Conservation (phyloP, 2,329 filamentous ascomycete genomes). For the Aspergillus sp. region DNA sequence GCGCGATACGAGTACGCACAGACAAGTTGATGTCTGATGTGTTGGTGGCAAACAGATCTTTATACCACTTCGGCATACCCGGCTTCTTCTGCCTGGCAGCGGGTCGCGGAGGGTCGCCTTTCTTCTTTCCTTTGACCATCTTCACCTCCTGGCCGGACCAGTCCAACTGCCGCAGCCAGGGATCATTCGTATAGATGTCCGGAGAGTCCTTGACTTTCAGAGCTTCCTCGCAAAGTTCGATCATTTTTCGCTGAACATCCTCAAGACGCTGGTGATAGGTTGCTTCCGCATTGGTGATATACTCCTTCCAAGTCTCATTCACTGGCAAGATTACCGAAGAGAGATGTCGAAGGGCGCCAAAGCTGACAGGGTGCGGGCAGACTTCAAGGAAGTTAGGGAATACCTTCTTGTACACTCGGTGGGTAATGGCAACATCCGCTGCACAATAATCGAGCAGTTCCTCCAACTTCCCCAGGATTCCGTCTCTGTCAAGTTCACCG, state of each 20-base stretch:
- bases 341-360: constrained; percentile 89
- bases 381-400: constrained; percentile 86
- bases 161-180: constrained; percentile 91
- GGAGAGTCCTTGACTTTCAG: constrained; percentile 70
- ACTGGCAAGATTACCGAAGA: constrained; percentile 91
- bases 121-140: constrained; percentile 90
- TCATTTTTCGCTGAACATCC: constrained; percentile 74
- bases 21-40: constrained; percentile 70
- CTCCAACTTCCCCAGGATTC: constrained; percentile 71
- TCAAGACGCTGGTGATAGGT: constrained; percentile 77
- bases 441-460: constrained; percentile 92
- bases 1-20: constrained; percentile 84
- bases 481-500: constrained; percentile 73
- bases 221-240: constrained; percentile 74
- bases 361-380: constrained; percentile 96
- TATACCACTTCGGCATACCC: constrained; percentile 95
- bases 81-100: constrained; percentile 87
- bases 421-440: constrained; percentile 88
- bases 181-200: constrained; percentile 73
- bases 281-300: constrained; percentile 78
- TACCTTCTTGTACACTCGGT: constrained; percentile 90
- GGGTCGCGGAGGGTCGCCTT: constrained; percentile 74
- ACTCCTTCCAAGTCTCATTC: constrained; percentile 82
- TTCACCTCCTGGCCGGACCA: constrained; percentile 92
- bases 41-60: constrained; percentile 75